Base-by-base conservation (phyloP, 1,139 yeast species). In the Sugiyamaella grinbergsii region DNA sequence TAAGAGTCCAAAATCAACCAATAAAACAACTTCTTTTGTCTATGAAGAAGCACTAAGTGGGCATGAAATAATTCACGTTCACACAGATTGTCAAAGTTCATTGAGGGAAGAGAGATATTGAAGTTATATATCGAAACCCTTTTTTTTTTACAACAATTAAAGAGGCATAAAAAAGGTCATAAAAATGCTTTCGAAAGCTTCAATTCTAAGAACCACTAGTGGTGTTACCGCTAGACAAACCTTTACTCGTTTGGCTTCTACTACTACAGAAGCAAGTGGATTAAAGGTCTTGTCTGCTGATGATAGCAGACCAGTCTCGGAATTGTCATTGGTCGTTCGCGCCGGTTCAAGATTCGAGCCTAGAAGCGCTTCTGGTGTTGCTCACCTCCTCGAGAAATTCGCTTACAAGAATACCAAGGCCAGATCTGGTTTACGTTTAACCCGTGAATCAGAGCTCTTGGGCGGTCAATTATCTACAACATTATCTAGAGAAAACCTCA, bases 401-500 rank as follows among this genome's bases (percentile, higher is more conserved):
- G 85, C 85, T 65, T 93, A 85, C 77, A 61, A 87, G 71, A 85
- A 86, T 78, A 90, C 96, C 57, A 78, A 78, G 59, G 71, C 81
- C 63, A 89, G 90, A 72, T 85, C 96, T 31, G 96, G 95, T 28
- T 79, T 93, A 68, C 87, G 98, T 76, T 78, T 91, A 66, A 86
- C 91, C 65, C 86, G 98, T 73, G 98, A 94, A 75, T 76, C 93
- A 51, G 99, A 94, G 75, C 81, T 93, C 60, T 79, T 93, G 63
- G 98, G 98, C 59, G 98, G 96, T 67, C 73, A 73, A 58, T 81
- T 89, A 70, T 69, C 79, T 47, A 76, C 95, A 44, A 65, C 71
- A 52, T 84, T 89, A 61, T 82, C 89, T 68, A 85, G 97, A 76
- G 98, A 93, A 70, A 77, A 84, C 64, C 79, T 94, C 60, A 80